Evolutionary conservation across 345 rosid species (phyloP), one percentile per base, ranked within the genome.

Genomic region (Gossypium bickii): DNA sequence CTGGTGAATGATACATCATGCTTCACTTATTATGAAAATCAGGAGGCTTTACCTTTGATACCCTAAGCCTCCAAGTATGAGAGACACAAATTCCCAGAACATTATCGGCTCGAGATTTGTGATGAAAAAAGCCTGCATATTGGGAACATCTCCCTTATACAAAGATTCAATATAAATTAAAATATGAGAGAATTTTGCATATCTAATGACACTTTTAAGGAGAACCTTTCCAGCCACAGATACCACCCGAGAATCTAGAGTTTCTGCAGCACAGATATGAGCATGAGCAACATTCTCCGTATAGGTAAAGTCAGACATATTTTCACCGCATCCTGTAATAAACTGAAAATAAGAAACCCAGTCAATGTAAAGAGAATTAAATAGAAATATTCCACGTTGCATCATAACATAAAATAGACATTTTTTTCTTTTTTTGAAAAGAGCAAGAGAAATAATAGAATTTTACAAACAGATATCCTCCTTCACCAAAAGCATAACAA

Each of bases 191-290:
- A 72, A 6, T 49, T 61, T 29, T 25, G 5, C 17, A 25, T 12
- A 34, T 22, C 44, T 61, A 71, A 8, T 34, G 22, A 70, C 63
- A 43, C 22, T 72, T 22, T 27, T 45, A 75, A 80, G 41, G 22
- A 72, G 2, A 83, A 94, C 98, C 98, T 89, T 94, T 80, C 98
- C 98, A n/a, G 97, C 95, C 66, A 92, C 95, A 82, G 79, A 84
- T 59, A 89, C 84, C 75, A 72, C 81, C 67, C 77, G 85, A 51
- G 91, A 83, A 83, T 86, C 93, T 82, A 94, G 73, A 79, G 98
- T 90, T 85, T 89, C 89, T 58, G 79, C 86, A 9, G 96, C 94
- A 73, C 96, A 90, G 56, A 94, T 80, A 81, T 89, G 89, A 60
- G 98, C 97, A 86, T 89, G 97, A 72, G 84, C 82, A 75, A 87